Evolutionary conservation across 1,139 yeast genomes (phyloP).

Genomic region (Debaryomyces coudertii): DNA sequence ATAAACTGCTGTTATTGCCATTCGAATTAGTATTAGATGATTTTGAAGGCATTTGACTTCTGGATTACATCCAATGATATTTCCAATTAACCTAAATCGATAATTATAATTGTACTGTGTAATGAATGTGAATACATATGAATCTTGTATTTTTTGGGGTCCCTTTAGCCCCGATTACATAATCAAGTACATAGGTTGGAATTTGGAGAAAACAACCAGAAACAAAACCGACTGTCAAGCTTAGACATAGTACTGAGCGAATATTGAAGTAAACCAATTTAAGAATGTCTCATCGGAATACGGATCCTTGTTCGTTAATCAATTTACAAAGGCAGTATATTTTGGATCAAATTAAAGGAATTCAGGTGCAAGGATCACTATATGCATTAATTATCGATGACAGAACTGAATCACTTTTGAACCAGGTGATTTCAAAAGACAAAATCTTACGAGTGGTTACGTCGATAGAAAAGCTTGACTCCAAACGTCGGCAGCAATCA

Average conservation of each 20-base stretch:
- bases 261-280: not conserved
- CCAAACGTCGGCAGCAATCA: slow-evolving; percentile 37
- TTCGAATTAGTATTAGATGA: not conserved
- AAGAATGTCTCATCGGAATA: slow-evolving; percentile 19
- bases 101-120: too few species aligned
- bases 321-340: slow-evolving; percentile 41
- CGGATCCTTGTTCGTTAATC: slow-evolving; percentile 39
- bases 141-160: not conserved
- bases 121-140: not conserved
- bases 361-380: slow-evolving; percentile 37
- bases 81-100: not conserved
- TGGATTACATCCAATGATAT: not conserved
- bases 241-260: not conserved
- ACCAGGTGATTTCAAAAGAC: slow-evolving; percentile 40
- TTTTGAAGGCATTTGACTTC: not conserved
- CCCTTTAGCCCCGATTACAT: slow-evolving; percentile 1
- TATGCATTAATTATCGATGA: slow-evolving; percentile 45
- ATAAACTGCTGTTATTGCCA: not conserved
- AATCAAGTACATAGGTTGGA: slow-evolving; percentile 4
- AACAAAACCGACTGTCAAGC: not conserved
- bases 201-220: slow-evolving; percentile 3
- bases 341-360: slow-evolving; percentile 36
- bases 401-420: slow-evolving; percentile 38
- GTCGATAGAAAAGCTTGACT: slow-evolving; percentile 44
- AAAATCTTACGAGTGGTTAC: slow-evolving; percentile 45